Percentiles rank a stretch among this genome's conserved stretches.
phyloP scores from a whole-genome alignment of 2,329 filamentous ascomycete genomes.

The Calonectria ilicicola region DNA sequence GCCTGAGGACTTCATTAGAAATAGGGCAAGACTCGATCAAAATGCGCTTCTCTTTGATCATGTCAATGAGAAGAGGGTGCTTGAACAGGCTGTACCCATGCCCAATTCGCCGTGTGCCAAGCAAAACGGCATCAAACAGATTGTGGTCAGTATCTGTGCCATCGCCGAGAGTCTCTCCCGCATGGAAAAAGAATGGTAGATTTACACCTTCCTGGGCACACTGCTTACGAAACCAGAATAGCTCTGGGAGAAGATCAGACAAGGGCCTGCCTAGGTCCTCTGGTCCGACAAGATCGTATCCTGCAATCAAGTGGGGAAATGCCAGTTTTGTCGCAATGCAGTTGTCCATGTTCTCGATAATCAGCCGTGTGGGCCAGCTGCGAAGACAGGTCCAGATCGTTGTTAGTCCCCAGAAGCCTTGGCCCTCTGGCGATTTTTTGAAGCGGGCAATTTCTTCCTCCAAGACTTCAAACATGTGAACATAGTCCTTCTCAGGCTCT shows the following conservation, averaged over 20 bases:
- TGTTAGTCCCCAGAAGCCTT: slow-evolving; percentile 84
- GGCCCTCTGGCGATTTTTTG: slow-evolving; percentile 76
- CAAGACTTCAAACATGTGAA: slow-evolving; percentile 77
- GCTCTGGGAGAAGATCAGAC: slow-evolving; percentile 80
- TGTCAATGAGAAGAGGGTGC: slow-evolving; percentile 88
- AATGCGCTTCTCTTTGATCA: slow-evolving; percentile 90
- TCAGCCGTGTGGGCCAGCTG: slow-evolving; percentile 68
- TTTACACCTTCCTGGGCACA: slow-evolving; percentile 82
- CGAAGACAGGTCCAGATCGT: slow-evolving; percentile 88
- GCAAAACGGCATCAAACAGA: slow-evolving; percentile 87
- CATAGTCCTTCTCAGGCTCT: slow-evolving; percentile 74
- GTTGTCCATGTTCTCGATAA: slow-evolving; percentile 86
- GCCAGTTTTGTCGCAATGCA: slow-evolving; percentile 86
- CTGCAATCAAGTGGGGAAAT: slow-evolving; percentile 83
- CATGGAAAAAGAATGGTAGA: slow-evolving; percentile 96
- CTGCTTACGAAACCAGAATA: slow-evolving; percentile 94
- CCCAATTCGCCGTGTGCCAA: slow-evolving; percentile 90
- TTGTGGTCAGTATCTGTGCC: slow-evolving; percentile 83
- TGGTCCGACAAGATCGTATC: slow-evolving; percentile 91
- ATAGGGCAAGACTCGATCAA: slow-evolving; percentile 92
- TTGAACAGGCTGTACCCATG: slow-evolving; percentile 92
- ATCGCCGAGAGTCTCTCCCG: slow-evolving; percentile 84
- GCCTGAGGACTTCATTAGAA: slow-evolving; percentile 86
- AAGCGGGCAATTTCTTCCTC: slow-evolving; percentile 84
- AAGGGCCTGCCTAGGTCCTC: slow-evolving; percentile 85